Conservation (phyloP, 164 flowering plant genomes). For the Aristolochia contorta region DNA sequence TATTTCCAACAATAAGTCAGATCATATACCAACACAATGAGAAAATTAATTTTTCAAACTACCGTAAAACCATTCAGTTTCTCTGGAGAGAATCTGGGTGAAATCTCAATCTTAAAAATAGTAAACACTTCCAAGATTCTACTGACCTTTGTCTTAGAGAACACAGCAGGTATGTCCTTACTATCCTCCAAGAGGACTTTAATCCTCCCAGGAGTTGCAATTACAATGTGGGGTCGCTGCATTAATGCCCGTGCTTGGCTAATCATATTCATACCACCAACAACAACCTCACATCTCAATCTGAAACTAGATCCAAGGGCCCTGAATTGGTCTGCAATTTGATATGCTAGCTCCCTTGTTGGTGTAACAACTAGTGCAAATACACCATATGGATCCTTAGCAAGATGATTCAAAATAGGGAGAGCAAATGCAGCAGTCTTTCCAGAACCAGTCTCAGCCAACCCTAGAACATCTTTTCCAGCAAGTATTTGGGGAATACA, state of each 20-base stretch:
- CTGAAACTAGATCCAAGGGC: conserved; percentile 67
- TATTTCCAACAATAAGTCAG: neutral
- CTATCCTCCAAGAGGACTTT: conserved; percentile 61
- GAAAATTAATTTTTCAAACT: neutral
- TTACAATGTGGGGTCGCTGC: conserved; percentile 73
- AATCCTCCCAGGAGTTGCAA: conserved; percentile 83
- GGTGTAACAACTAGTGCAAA: conserved; percentile 82
- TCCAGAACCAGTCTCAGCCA: conserved; percentile 92
- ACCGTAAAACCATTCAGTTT: too few relatives aligned
- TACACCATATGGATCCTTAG: conserved; percentile 71
- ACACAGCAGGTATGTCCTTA: conserved; percentile 63
- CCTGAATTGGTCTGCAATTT: conserved; percentile 85
- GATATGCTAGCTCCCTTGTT: conserved; percentile 84
- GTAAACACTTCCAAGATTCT: neutral
- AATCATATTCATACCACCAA: conserved; percentile 90
- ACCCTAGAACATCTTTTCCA: conserved; percentile 69
- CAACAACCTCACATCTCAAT: conserved; percentile 60
- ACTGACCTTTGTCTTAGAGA: conserved; percentile 67
- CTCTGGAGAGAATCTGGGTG: too few relatives aligned
- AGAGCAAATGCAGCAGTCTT: conserved; percentile 92
- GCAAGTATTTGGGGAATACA: conserved; percentile 78
- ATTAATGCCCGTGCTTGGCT: conserved; percentile 46
- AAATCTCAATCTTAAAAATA: neutral
- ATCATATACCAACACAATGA: neutral
- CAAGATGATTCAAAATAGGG: conserved; percentile 66